Evolutionary conservation across 345 rosid species (phyloP).

Genomic region (Combretum micranthum): DNA sequence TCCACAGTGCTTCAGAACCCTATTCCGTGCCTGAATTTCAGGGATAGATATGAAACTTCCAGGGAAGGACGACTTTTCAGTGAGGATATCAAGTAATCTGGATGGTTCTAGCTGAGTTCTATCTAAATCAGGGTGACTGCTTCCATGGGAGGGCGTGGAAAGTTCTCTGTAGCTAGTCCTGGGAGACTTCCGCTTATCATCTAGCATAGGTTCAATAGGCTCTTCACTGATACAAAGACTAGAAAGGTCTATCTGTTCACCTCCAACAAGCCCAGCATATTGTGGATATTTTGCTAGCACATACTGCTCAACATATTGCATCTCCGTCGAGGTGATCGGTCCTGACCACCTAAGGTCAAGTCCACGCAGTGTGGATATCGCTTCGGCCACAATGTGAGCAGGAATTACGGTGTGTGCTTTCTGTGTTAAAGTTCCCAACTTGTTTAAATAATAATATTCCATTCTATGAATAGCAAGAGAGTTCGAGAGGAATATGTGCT

Average conservation of each 20-base stretch:
- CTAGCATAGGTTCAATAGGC: constrained; percentile 23
- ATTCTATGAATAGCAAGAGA: background rate
- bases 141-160: constrained; percentile 22
- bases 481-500: background rate
- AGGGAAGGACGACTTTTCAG: constrained; percentile 57
- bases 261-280: constrained; percentile 48
- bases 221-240: constrained; percentile 50
- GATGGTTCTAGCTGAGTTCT: constrained; percentile 55
- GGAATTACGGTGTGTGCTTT: constrained; percentile 55
- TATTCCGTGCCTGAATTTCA: constrained; percentile 59
- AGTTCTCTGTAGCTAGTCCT: constrained; percentile 28
- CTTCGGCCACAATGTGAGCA: constrained; percentile 69
- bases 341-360: constrained; percentile 71
- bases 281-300: constrained; percentile 65
- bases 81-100: constrained; percentile 53
- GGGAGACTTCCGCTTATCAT: constrained; percentile 37
- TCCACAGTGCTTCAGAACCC: constrained; percentile 54
- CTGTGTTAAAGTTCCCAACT: constrained; percentile 19
- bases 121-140: constrained; percentile 45
- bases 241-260: constrained; percentile 41
- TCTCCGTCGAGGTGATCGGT: constrained; percentile 63
- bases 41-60: constrained; percentile 72
- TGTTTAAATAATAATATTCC: background rate
- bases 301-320: constrained; percentile 59
- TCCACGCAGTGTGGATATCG: constrained; percentile 60